Conservation (phyloP, 257 asterid genomes). For the Nicotiana otophora region DNA sequence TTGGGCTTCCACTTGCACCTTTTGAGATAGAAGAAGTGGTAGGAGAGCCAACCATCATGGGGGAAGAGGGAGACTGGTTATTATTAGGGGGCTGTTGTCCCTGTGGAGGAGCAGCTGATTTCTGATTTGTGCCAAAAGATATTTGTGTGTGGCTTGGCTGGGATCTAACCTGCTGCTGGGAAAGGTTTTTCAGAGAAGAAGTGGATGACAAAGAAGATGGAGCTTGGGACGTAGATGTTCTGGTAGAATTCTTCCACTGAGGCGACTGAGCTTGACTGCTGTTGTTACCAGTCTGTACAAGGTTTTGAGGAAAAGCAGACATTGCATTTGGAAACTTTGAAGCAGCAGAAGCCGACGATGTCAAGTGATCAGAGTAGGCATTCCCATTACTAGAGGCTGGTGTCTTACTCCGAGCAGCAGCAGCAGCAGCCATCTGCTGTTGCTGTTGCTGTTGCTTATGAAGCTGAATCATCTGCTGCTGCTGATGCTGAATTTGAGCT, state of each 20-base stretch:
- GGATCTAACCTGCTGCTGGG: slow-evolving; percentile 61
- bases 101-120: slow-evolving; percentile 35
- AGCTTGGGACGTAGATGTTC: slow-evolving; percentile 45
- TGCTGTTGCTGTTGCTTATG: slow-evolving; percentile 44
- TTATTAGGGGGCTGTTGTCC: slow-evolving; percentile 41
- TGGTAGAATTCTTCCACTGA: slow-evolving; percentile 65
- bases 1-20: slow-evolving; percentile 86
- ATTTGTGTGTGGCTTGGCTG: slow-evolving; percentile 74
- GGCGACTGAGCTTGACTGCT: slow-evolving; percentile 61
- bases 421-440: slow-evolving; percentile 31
- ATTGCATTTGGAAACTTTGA: slow-evolving; percentile 45
- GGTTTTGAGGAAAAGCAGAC: slow-evolving; percentile 61
- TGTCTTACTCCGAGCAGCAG: slow-evolving; percentile 40
- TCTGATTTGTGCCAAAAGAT: slow-evolving; percentile 81
- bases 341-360: slow-evolving; percentile 40
- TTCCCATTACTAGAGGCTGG: slow-evolving; percentile 41
- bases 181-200: slow-evolving; percentile 43
- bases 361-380: slow-evolving; percentile 57
- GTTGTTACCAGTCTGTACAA: slow-evolving; percentile 49
- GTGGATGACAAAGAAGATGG: slow-evolving; percentile 53
- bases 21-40: slow-evolving; percentile 81
- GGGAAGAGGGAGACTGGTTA: slow-evolving; percentile 56
- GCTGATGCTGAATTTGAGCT: slow-evolving; percentile 38
- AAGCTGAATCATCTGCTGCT: slow-evolving; percentile 41
- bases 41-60: slow-evolving; percentile 82